Conservation (phyloP, 2,329 filamentous ascomycete species). For the Pleoardoris graminearum region DNA sequence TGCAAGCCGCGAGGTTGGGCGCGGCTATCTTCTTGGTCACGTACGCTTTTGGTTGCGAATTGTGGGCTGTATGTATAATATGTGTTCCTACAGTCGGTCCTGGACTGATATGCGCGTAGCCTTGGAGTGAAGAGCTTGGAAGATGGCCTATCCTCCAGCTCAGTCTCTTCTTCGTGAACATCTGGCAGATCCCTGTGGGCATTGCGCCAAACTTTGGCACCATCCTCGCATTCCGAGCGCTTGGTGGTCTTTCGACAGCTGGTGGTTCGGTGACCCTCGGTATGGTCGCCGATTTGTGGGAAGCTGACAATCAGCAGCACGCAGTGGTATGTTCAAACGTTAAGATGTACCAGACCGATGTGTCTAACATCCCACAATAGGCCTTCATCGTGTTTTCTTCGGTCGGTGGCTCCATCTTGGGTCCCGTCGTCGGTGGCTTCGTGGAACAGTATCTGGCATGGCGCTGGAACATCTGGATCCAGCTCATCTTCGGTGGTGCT, state of each 20-base stretch:
- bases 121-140: slow-evolving; percentile 83
- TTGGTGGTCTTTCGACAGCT: slow-evolving; percentile 55
- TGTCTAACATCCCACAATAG: slow-evolving; percentile 9
- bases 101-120: slow-evolving; percentile 39
- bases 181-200: slow-evolving; percentile 69
- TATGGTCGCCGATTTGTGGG: slow-evolving; percentile 67
- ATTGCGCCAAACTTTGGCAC: slow-evolving; percentile 73
- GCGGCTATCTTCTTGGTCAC: slow-evolving; percentile 77
- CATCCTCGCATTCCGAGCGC: slow-evolving; percentile 64
- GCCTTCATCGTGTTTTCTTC: slow-evolving; percentile 71
- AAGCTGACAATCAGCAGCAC: slow-evolving; percentile 65
- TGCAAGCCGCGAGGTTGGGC: slow-evolving; percentile 70
- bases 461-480: slow-evolving; percentile 84
- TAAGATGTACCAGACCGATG: background rate
- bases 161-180: slow-evolving; percentile 63
- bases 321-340: slow-evolving; percentile 57
- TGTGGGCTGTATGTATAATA: slow-evolving; percentile 64
- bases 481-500: slow-evolving; percentile 75
- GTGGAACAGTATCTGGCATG: slow-evolving; percentile 70
- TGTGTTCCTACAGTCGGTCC: too few relatives aligned
- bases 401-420: slow-evolving; percentile 74
- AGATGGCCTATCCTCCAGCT: slow-evolving; percentile 57
- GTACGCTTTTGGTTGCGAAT: slow-evolving; percentile 84
- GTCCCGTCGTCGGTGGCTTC: slow-evolving; percentile 78
- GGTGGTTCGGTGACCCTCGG: slow-evolving; percentile 68